Evolutionary conservation across 345 rosid species (phyloP), one percentile per base, ranked within the genome.

Genomic region (Boechera retrofracta): DNA sequence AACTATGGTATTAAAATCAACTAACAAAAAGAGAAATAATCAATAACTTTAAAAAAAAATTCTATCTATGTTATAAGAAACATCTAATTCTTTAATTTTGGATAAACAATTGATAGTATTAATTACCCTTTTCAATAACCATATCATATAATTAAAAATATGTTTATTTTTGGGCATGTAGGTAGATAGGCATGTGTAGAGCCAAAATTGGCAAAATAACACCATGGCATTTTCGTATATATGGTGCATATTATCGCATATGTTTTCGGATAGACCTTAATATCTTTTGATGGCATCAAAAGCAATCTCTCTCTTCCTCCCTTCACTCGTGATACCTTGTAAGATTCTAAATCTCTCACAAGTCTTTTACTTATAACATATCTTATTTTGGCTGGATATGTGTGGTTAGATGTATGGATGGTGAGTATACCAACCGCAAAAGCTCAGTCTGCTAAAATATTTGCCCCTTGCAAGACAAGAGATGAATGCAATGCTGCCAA

Each of bases 401-500:
- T 10, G 28, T 15, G 7, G 1, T 15, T 39, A 69, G 73, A 54
- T 69, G 11, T 45, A 15, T 54, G 16, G 38, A 53, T 53, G 24
- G 15, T 39, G 12, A 35, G 10, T 39, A 7, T 38, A 53, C 36
- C 49, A 38, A 52, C 60, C 60, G 18, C 51, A 68, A 26, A 13
- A 13, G 35, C 48, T 67, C 61, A 13, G 61, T 52, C 47, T 52
- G 2, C 31, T 36, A 4, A 39, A 24, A 36, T 15, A 10, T 68
- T 68, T 68, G 9, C 47, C 18, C 72, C 62, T 38, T 68, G 72
- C 35, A 53, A 38, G 72, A 38, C 12, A 15, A 8, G 15, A 54
- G 39, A 69, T 28, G 39, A 69, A 54, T 54, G 73, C 31, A 59
- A 54, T 38, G 62, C 72, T 38, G 15, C 62, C 72, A 68, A 68